These are phyloP conservation scores for Eustoma russellianum DNA, from an alignment of 257 asterid species.

Conservation along the genomic window DNA sequence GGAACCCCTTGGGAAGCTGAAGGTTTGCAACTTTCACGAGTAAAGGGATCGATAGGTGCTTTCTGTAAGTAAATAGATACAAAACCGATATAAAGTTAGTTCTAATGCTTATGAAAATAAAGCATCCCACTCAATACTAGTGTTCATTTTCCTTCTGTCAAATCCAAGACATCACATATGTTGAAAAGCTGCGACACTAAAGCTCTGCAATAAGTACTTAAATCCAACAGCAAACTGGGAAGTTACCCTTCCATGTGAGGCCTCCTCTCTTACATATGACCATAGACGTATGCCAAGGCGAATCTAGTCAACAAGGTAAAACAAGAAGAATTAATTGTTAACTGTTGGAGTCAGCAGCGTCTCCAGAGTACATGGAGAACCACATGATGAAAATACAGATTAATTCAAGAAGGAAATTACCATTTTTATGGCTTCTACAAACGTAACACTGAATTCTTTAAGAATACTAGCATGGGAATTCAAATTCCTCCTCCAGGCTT, in stretches of 20 bases:
- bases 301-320: conserved; percentile 35
- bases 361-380: not conserved
- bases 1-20: conserved; percentile 98
- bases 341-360: not conserved
- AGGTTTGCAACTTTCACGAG: conserved; percentile 82
- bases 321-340: conserved; percentile 11
- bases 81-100: not conserved
- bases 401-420: conserved; percentile 21
- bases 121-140: not conserved
- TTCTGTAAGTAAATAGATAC: conserved; percentile 34
- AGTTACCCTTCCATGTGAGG: conserved; percentile 93
- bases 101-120: not conserved
- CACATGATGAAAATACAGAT: not conserved
- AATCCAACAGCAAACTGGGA: conserved; percentile 14
- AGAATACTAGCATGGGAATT: conserved; percentile 78
- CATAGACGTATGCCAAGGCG: conserved; percentile 91
- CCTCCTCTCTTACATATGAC: conserved; percentile 92
- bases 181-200: not conserved
- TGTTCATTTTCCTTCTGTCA: not conserved
- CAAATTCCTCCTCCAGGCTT: conserved; percentile 93
- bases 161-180: too few relatives aligned
- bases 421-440: conserved; percentile 89
- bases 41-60: conserved; percentile 98
- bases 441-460: conserved; percentile 89
- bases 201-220: not conserved